Conservation (phyloP, 1,284 basidiomycete species). For the Puccinia novopanici region DNA sequence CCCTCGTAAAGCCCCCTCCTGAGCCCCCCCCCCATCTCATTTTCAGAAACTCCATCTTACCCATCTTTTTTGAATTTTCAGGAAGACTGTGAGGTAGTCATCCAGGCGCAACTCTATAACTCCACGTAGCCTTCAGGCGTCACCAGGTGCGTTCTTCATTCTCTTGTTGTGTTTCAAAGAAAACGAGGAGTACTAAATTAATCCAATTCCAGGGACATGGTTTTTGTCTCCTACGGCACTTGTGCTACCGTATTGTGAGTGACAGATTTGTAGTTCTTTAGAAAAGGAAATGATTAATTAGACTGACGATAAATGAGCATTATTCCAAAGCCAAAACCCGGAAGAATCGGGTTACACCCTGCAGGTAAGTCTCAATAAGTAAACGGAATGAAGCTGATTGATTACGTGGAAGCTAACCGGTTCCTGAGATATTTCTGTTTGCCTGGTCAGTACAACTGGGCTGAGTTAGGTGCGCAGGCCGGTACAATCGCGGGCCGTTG, state of each 20-base stretch:
- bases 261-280: background rate
- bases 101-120: constrained; percentile 24
- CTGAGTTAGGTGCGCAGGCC: constrained; percentile 20
- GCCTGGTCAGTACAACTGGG: constrained; percentile 40
- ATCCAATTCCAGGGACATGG: constrained; percentile 22
- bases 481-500: constrained; percentile 6
- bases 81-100: constrained; percentile 15
- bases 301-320: background rate
- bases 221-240: constrained; percentile 34
- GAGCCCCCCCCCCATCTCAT: background rate
- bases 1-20: background rate
- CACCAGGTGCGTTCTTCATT: background rate
- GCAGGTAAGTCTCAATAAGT: constrained; percentile 1
- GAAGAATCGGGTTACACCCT: constrained; percentile 19
- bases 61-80: background rate
- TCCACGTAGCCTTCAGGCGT: constrained; percentile 16
- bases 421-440: background rate
- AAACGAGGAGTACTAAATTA: background rate
- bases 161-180: background rate
- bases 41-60: background rate
- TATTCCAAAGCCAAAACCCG: constrained; percentile 24
- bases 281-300: background rate
- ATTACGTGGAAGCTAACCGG: background rate
- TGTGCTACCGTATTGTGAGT: constrained; percentile 37
- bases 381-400: background rate